Conservation (phyloP, 1,139 yeast species). For the Kodamaea ohmeri region DNA sequence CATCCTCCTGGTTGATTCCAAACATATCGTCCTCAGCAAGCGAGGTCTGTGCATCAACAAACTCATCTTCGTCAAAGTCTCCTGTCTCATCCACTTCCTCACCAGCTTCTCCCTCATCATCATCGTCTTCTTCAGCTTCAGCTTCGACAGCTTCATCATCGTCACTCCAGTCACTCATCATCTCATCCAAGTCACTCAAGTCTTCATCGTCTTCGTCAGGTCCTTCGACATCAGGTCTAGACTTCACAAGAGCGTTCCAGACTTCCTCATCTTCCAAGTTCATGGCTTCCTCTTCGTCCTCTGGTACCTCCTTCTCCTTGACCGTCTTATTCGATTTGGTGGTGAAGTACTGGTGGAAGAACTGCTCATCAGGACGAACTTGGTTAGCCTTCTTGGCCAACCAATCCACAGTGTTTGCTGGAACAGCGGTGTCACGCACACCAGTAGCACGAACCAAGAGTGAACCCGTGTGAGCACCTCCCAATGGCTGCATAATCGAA, state of each 20-base stretch:
- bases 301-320: constrained; percentile 21
- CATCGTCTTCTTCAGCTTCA: constrained; percentile 25
- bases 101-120: constrained; percentile 23
- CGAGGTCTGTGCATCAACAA: constrained; percentile 18
- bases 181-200: constrained; percentile 41
- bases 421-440: constrained; percentile 43
- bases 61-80: constrained; percentile 27
- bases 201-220: constrained; percentile 49
- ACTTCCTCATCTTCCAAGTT: constrained; percentile 76
- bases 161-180: constrained; percentile 17
- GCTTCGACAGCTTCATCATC: constrained; percentile 27
- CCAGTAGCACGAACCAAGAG: constrained; percentile 70
- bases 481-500: constrained; percentile 96
- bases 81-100: constrained; percentile 22
- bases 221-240: constrained; percentile 75
- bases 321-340: constrained; percentile 52
- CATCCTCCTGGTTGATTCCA: constrained; percentile 37
- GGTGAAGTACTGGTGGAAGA: constrained; percentile 85
- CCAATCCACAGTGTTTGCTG: constrained; percentile 88
- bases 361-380: constrained; percentile 82
- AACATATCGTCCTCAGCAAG: constrained; percentile 26
- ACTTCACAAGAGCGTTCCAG: constrained; percentile 85
- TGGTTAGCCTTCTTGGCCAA: constrained; percentile 58
- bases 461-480: constrained; percentile 82
- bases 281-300: constrained; percentile 38